Evolutionary conservation across 2,329 filamentous ascomycete species (phyloP), one percentile per base, ranked within the genome.

Genomic region (Calonectria henricotiae): DNA sequence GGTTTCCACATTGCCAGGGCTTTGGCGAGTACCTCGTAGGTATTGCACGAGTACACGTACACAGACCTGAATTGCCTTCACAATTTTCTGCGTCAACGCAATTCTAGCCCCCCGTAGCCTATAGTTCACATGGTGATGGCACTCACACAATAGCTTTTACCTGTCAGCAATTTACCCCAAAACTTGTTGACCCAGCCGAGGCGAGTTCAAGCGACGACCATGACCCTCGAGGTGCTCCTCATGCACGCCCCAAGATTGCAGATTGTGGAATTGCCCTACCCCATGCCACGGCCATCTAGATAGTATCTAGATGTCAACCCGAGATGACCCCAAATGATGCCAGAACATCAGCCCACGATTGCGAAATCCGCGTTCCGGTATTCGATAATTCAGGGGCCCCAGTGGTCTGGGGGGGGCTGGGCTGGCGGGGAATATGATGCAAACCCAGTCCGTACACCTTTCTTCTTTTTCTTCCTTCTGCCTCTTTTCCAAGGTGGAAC

Each of bases 341-440:
- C 72, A 67, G 51, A 70, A 70, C 74, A 67, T 75, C 75, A 75
- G 75, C 67, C 74, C 75, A 77, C 63, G 71, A 77, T 75, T 75
- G 74, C 58, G 65, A 75, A 76, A 74, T 72, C 67, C 58, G 55
- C 43, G 15, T 41, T 46, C 51, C 65, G 63, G 74, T 51, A 75
- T 71, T 77, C 71, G 75, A 75, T 73, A 74, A 70, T 73, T 49
- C 35, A 46, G n/a, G 49, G 15, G 7, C 54, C 46, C 32, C 15
- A 20, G 37, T 15, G 23, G 27, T 46, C 67, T 46, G 60, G 60
- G 46, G 44, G 27, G 27, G 51, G 51, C 47, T 64, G 62, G 49
- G 39, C 67, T 23, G 43, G 64, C 74, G 73, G 71, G 65, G 72
- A 39, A 63, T 25, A 35, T 62, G 43, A 69, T 63, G 64, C 35